Conservation (phyloP, 805 yeast genomes). For the Teunomyces cretensis region DNA sequence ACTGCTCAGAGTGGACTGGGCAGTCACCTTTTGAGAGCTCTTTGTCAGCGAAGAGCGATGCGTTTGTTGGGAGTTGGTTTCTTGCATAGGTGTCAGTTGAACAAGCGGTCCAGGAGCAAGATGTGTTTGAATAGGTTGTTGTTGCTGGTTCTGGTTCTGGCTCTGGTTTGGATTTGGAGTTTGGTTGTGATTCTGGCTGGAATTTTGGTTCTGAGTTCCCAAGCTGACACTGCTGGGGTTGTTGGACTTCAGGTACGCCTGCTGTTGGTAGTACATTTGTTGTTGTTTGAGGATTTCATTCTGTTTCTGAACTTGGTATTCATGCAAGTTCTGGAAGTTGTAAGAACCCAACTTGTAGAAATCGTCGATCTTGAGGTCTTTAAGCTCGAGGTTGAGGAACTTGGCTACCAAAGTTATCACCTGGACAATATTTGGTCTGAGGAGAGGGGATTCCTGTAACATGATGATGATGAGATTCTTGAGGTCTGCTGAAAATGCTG, state of each 20-base stretch:
- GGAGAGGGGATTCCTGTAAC: slow-evolving; percentile 78
- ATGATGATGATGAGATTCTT: slow-evolving; percentile 74
- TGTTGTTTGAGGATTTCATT: slow-evolving; percentile 35
- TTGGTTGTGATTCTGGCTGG: slow-evolving; percentile 6
- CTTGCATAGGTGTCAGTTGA: background rate
- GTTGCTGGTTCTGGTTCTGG: slow-evolving; percentile 4
- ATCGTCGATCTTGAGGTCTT: slow-evolving; percentile 35
- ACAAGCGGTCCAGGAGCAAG: background rate
- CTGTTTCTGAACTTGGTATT: slow-evolving; percentile 45
- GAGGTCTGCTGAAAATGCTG: slow-evolving; percentile 68
- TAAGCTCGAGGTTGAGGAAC: slow-evolving; percentile 38
- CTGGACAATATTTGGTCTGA: slow-evolving; percentile 86
- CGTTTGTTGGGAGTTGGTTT: slow-evolving; percentile 1
- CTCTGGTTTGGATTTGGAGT: background rate
- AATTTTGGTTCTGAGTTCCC: slow-evolving; percentile 4
- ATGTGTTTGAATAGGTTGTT: background rate
- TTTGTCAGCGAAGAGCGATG: slow-evolving; percentile 3
- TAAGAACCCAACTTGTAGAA: slow-evolving; percentile 53
- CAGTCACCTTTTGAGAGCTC: slow-evolving; percentile 2
- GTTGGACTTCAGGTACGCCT: slow-evolving; percentile 9
- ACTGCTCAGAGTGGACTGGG: background rate
- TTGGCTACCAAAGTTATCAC: slow-evolving; percentile 65
- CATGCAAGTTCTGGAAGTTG: slow-evolving; percentile 54
- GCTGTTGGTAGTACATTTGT: slow-evolving; percentile 42
- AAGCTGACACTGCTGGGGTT: background rate